Percentiles rank a stretch among this genome's conserved stretches.
These are phyloP conservation scores for Pseudofabraea citricarpa DNA, from an alignment of 2,329 filamentous ascomycete genomes.

Conservation along the genomic window DNA sequence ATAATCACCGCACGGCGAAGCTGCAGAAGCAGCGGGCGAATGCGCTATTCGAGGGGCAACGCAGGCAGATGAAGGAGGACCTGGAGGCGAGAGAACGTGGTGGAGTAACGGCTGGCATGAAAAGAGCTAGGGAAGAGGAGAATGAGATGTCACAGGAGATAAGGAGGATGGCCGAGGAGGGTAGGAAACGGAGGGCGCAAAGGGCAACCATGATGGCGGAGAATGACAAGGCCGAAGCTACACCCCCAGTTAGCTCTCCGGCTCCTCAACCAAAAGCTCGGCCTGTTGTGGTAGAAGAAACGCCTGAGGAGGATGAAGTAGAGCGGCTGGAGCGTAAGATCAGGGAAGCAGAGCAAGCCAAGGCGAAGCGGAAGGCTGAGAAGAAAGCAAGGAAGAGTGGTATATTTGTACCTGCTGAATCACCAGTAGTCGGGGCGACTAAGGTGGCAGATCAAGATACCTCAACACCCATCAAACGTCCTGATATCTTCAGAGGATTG, in stretches of 20 bases:
- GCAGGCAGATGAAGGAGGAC: conserved; percentile 78
- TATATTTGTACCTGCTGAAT: conserved; percentile 21
- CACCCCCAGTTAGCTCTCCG: conserved; percentile 9
- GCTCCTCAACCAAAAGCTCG: conserved; percentile 1
- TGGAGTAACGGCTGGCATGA: conserved; percentile 45
- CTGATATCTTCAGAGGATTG: conserved; percentile 28
- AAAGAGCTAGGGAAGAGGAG: conserved; percentile 49
- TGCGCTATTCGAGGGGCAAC: conserved; percentile 67
- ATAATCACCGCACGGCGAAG: conserved; percentile 67
- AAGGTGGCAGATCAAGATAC: conserved; percentile 15
- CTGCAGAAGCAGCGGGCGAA: conserved; percentile 66
- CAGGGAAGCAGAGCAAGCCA: conserved; percentile 35
- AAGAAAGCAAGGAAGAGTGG: conserved; percentile 35
- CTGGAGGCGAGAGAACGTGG: conserved; percentile 70
- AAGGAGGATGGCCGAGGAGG: conserved; percentile 46
- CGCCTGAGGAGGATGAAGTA: conserved; percentile 35
- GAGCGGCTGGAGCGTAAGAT: conserved; percentile 40
- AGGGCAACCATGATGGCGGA: conserved; percentile 35
- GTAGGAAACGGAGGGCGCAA: conserved; percentile 43
- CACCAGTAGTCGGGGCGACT: conserved; percentile 12
- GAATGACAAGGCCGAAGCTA: conserved; percentile 10
- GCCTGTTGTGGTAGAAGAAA: conserved; percentile 6
- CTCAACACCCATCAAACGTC: conserved; percentile 27
- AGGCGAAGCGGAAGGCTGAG: conserved; percentile 28
- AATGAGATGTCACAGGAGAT: conserved; percentile 46